These are phyloP conservation scores for Chlorella sp. DNA, from an alignment of 139 green algal species.

Conservation along the genomic window DNA sequence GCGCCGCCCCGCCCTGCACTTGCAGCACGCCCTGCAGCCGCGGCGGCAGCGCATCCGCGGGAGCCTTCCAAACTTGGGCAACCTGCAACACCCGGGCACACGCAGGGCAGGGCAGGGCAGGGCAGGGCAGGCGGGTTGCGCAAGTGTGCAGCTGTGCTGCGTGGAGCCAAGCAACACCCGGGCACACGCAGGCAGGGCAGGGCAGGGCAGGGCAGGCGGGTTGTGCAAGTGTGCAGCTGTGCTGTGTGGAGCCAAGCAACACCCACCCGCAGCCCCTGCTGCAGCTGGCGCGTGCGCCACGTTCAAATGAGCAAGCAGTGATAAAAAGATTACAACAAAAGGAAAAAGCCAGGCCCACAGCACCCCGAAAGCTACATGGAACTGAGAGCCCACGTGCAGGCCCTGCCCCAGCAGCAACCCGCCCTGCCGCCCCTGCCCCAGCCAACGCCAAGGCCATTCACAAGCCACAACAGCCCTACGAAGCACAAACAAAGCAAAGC, in stretches of 20 bases:
- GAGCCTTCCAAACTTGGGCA: not conserved
- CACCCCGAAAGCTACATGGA: no score
- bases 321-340: no score
- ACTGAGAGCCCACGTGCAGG: no score
- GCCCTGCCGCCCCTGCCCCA: not conserved
- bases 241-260: no score
- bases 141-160: not conserved
- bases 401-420: no score
- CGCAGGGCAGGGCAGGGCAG: not conserved
- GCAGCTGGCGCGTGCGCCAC: no score
- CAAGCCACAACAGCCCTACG: no score
- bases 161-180: not conserved
- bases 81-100: not conserved
- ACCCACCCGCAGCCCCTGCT: no score
- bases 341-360: no score
- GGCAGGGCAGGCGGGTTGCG: not conserved
- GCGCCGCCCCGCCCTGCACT: not conserved
- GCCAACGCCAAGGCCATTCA: not conserved
- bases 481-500: not conserved
- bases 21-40: constrained; percentile 27
- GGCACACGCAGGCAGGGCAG: not conserved
- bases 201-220: not conserved
- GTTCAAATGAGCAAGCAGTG: no score
- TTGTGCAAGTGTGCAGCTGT: not conserved
- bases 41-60: not conserved